Evolutionary conservation across 192 early-diverging fungal species (phyloP).

Genomic region (Lobosporangium transversale): DNA sequence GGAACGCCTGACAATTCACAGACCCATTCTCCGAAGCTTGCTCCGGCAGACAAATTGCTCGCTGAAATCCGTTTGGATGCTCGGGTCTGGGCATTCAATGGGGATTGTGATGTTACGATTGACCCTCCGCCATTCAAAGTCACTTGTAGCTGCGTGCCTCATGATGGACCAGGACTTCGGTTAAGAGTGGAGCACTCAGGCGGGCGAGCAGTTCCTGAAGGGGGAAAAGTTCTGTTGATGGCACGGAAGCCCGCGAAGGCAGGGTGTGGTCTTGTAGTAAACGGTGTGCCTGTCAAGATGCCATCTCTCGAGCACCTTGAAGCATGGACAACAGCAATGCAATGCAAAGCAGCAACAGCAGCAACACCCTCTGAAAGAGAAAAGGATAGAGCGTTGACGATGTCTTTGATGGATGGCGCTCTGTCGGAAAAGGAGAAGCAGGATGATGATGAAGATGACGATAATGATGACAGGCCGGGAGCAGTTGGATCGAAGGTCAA

Average conservation of each 20-base stretch:
- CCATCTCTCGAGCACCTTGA: constrained; percentile 43
- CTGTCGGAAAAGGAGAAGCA: constrained; percentile 17
- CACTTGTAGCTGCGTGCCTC: constrained; percentile 30
- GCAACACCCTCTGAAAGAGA: background rate
- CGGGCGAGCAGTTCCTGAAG: constrained; percentile 51
- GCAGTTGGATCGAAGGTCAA: background rate
- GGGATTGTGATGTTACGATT: constrained; percentile 53
- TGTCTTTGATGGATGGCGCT: constrained; percentile 30
- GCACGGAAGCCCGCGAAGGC: constrained; percentile 32
- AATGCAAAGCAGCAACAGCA: constrained; percentile 24
- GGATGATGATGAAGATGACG: constrained; percentile 15
- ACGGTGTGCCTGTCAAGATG: constrained; percentile 43
- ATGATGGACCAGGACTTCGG: constrained; percentile 56
- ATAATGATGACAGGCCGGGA: too few species aligned
- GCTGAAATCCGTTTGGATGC: constrained; percentile 56
- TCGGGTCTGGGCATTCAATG: constrained; percentile 38
- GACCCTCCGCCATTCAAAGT: constrained; percentile 62
- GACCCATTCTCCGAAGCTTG: constrained; percentile 26
- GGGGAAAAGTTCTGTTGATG: constrained; percentile 58
- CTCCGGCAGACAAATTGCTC: constrained; percentile 36
- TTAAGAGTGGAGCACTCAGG: constrained; percentile 57
- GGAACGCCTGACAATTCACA: constrained; percentile 1
- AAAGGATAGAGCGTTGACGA: constrained; percentile 7
- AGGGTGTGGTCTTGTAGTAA: constrained; percentile 45
- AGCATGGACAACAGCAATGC: constrained; percentile 25